Conservation (phyloP, 257 asterid species). For the Petrea volubilis region DNA sequence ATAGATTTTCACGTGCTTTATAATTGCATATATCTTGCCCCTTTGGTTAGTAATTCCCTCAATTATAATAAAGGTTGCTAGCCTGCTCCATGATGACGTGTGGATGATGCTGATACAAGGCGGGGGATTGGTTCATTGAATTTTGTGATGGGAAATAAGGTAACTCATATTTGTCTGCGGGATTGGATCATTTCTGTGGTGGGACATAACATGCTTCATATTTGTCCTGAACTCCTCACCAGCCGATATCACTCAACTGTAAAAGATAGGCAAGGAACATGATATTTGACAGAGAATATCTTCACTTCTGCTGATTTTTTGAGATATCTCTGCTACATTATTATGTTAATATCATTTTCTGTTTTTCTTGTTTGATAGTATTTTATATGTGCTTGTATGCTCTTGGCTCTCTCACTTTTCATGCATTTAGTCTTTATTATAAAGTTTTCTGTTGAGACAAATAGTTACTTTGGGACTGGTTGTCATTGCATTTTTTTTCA, state of each 20-base stretch:
- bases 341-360: background rate
- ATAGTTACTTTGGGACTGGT: background rate
- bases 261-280: background rate
- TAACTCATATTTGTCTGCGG: slow-evolving; percentile 44
- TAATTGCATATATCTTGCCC: background rate
- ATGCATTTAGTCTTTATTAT: background rate
- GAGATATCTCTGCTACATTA: background rate
- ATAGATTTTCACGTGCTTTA: background rate
- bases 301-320: too few relatives aligned
- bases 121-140: slow-evolving; percentile 88
- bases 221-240: background rate
- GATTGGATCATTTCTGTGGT: slow-evolving; percentile 73
- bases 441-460: background rate
- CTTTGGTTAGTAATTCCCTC: slow-evolving; percentile 12
- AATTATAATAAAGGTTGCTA: slow-evolving; percentile 73
- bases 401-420: background rate
- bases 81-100: slow-evolving; percentile 99
- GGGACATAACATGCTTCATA: slow-evolving; percentile 80
- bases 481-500: background rate
- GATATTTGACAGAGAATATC: too few relatives aligned
- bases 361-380: background rate
- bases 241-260: background rate
- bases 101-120: slow-evolving; percentile 98
- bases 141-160: slow-evolving; percentile 96
- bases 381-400: background rate